Conservation (phyloP, 192 early-diverging fungal species). For the Thamnidium elegans region DNA sequence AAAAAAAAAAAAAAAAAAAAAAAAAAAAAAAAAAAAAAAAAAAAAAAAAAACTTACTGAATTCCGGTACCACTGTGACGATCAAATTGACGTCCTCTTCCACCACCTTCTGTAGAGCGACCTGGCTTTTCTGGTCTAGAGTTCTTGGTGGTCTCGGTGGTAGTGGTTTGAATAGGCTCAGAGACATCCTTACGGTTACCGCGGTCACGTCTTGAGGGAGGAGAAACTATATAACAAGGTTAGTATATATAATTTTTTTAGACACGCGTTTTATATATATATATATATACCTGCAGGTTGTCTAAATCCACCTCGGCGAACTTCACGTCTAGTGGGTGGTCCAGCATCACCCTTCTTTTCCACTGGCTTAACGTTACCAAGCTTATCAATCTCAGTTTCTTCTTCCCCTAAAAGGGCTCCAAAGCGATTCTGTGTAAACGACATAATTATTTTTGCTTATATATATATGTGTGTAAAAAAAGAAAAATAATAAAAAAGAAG, state of each 20-base stretch:
- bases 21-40: too few relatives aligned
- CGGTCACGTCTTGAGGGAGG: conserved; percentile 17
- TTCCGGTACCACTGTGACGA: conserved; percentile 75
- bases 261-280: neutral
- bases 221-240: neutral
- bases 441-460: neutral
- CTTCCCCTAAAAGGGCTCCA: conserved; percentile 5
- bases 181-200: conserved; percentile 6
- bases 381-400: conserved; percentile 10
- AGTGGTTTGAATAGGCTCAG: neutral
- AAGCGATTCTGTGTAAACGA: conserved; percentile 7
- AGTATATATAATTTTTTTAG: neutral
- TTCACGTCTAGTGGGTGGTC: conserved; percentile 11
- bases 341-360: conserved; percentile 9
- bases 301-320: conserved; percentile 3
- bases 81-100: conserved; percentile 61
- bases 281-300: conserved; percentile 13
- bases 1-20: too few relatives aligned
- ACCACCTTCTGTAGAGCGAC: neutral
- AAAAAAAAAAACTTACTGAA: conserved; percentile 29
- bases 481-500: neutral
- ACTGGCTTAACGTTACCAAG: conserved; percentile 9
- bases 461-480: neutral
- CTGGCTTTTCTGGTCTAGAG: neutral
- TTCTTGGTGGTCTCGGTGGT: neutral